phyloP scores from a whole-genome alignment of 805 yeast genomes.

The Saturnispora halmiae region DNA sequence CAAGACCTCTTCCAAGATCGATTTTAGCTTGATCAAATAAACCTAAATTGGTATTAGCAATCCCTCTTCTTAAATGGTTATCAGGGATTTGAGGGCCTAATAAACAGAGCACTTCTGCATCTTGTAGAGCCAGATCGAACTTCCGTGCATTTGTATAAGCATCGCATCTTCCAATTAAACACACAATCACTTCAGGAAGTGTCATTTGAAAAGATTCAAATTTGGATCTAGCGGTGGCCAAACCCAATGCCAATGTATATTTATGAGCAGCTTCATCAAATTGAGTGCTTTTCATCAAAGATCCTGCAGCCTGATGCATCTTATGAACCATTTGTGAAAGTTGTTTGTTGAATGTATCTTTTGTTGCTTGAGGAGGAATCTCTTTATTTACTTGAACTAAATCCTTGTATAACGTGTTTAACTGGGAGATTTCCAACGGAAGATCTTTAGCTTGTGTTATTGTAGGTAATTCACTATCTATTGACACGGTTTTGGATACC shows the following conservation, averaged over 20 bases:
- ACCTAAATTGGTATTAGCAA: constrained; percentile 52
- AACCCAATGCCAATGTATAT: constrained; percentile 56
- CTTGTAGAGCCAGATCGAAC: constrained; percentile 54
- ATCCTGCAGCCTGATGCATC: constrained; percentile 55
- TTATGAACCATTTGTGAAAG: constrained; percentile 52
- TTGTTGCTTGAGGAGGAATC: constrained; percentile 47
- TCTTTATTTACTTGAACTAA: constrained; percentile 36
- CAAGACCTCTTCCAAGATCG: constrained; percentile 64
- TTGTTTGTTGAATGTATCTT: constrained; percentile 47
- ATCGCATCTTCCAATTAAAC: constrained; percentile 64
- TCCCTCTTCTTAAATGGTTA: constrained; percentile 63
- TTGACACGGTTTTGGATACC: constrained; percentile 22
- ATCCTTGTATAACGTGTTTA: constrained; percentile 32
- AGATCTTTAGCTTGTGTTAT: constrained; percentile 19
- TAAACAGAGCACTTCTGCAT: constrained; percentile 55
- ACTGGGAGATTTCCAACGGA: constrained; percentile 26
- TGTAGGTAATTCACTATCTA: constrained; percentile 17
- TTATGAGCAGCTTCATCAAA: constrained; percentile 55
- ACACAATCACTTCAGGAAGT: constrained; percentile 55
- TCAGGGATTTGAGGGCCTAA: constrained; percentile 56
- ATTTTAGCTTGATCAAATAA: constrained; percentile 53
- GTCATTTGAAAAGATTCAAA: constrained; percentile 70
- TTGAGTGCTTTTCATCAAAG: constrained; percentile 45
- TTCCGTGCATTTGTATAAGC: constrained; percentile 49
- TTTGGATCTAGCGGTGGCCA: constrained; percentile 58